Evolutionary conservation across 257 asterid genomes (phyloP).

Genomic region (Prunella vulgaris): DNA sequence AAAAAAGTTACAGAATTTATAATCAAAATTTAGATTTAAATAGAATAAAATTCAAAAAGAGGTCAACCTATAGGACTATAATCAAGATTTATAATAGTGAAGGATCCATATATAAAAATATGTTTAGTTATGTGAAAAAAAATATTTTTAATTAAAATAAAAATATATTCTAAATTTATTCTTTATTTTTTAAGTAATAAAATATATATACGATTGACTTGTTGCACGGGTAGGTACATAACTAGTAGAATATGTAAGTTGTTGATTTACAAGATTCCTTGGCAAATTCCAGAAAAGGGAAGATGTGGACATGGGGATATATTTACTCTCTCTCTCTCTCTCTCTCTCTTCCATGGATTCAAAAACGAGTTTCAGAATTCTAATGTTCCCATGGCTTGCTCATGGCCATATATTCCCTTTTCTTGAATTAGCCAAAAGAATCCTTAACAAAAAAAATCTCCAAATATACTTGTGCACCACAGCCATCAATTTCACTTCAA

Average conservation of each 20-base stretch:
- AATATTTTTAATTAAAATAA: too few species aligned
- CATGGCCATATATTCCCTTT: constrained; percentile 38
- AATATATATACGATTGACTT: too few species aligned
- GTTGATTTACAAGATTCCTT: constrained; percentile 23
- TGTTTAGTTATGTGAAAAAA: too few species aligned
- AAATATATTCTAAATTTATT: too few species aligned
- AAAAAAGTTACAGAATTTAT: too few species aligned
- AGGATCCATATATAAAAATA: too few species aligned
- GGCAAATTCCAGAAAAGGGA: constrained; percentile 38
- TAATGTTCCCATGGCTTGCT: constrained; percentile 41
- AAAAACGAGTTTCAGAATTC: not conserved
- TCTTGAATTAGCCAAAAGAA: constrained; percentile 34
- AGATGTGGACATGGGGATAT: constrained; percentile 31
- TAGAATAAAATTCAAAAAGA: too few species aligned
- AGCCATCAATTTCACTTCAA: constrained; percentile 27
- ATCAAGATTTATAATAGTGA: too few species aligned
- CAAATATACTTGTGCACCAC: constrained; percentile 33
- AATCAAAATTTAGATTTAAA: too few species aligned
- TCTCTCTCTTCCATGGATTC: not conserved
- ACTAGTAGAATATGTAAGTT: constrained; percentile 20
- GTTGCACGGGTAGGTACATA: too few species aligned
- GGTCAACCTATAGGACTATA: too few species aligned
- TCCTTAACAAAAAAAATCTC: constrained; percentile 6
- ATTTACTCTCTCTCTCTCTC: not conserved
- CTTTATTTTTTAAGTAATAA: too few species aligned